These are phyloP conservation scores for Cystobasidium pallidum DNA, from an alignment of 1,284 basidiomycete genomes.

Conservation along the genomic window DNA sequence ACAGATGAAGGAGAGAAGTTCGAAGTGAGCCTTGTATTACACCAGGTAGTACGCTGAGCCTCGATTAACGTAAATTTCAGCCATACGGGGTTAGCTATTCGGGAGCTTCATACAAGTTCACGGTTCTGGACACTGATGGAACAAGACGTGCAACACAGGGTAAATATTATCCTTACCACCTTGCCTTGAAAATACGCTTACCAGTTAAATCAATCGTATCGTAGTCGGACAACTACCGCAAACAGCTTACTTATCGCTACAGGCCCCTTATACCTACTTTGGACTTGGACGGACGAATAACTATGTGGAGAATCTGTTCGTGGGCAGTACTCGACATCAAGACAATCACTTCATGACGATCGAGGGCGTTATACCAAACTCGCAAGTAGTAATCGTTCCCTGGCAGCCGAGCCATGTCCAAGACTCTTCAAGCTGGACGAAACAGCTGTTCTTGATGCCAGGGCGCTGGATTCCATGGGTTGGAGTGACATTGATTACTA, in stretches of 20 bases:
- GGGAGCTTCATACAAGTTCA: conserved; percentile 96
- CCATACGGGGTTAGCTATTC: conserved; percentile 92
- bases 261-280: conserved; percentile 92
- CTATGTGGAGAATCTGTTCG: conserved; percentile 95
- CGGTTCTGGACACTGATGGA: conserved; percentile 91
- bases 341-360: conserved; percentile 76
- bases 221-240: conserved; percentile 78
- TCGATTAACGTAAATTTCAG: conserved; percentile 58
- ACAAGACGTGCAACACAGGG: conserved; percentile 70
- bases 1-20: conserved; percentile 68
- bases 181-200: no score
- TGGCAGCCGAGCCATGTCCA: conserved; percentile 62
- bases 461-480: conserved; percentile 99
- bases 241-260: conserved; percentile 83
- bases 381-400: conserved; percentile 91
- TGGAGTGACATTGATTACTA: conserved; percentile 76
- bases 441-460: conserved; percentile 87
- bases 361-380: conserved; percentile 97
- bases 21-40: conserved; percentile 63
- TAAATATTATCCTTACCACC: no score
- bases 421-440: conserved; percentile 69
- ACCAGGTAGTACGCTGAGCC: neutral
- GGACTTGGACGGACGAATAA: conserved; percentile 99
- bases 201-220: neutral
- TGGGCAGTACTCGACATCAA: conserved; percentile 78